phyloP scores from a whole-genome alignment of 371 early-diverging fungal genomes.

The Rhizomucor pusillus region DNA sequence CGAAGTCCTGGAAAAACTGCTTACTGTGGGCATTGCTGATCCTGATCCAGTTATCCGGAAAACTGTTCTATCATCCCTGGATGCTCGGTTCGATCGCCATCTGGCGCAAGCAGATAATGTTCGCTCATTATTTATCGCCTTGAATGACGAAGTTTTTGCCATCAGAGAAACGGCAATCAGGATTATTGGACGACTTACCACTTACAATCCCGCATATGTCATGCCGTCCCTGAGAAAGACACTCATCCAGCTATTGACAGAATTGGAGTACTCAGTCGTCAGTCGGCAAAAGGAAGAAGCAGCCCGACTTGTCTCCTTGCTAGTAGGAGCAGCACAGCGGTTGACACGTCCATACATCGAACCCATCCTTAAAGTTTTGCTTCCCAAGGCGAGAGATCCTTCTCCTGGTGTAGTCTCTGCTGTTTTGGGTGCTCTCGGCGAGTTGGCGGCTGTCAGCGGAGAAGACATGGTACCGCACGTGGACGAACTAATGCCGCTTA shows the following conservation, averaged over 20 bases:
- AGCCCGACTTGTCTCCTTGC: conserved; percentile 74
- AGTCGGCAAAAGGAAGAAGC: conserved; percentile 90
- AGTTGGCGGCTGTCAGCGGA: conserved; percentile 84
- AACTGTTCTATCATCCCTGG: conserved; percentile 77
- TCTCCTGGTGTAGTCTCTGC: conserved; percentile 81
- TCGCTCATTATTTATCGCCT: conserved; percentile 82
- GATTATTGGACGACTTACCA: conserved; percentile 85
- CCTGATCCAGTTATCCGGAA: conserved; percentile 79
- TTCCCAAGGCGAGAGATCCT: conserved; percentile 81
- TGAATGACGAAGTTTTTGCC: conserved; percentile 93
- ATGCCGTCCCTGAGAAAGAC: conserved; percentile 89
- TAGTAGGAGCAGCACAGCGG: conserved; percentile 76
- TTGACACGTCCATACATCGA: conserved; percentile 92
- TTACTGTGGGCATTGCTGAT: conserved; percentile 92
- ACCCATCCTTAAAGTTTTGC: conserved; percentile 79
- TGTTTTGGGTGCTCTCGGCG: conserved; percentile 86
- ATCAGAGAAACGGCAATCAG: conserved; percentile 83
- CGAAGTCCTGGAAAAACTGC: conserved; percentile 84
- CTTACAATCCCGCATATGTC: conserved; percentile 91
- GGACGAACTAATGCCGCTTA: conserved; percentile 79
- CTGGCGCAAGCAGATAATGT: conserved; percentile 91
- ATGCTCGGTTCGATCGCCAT: conserved; percentile 85
- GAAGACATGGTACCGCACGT: conserved; percentile 83
- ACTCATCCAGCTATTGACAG: conserved; percentile 86
- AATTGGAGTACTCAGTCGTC: conserved; percentile 86